Evolutionary conservation across 805 yeast species (phyloP), one percentile per base, ranked within the genome.

Genomic region (Yarrowia sp.): DNA sequence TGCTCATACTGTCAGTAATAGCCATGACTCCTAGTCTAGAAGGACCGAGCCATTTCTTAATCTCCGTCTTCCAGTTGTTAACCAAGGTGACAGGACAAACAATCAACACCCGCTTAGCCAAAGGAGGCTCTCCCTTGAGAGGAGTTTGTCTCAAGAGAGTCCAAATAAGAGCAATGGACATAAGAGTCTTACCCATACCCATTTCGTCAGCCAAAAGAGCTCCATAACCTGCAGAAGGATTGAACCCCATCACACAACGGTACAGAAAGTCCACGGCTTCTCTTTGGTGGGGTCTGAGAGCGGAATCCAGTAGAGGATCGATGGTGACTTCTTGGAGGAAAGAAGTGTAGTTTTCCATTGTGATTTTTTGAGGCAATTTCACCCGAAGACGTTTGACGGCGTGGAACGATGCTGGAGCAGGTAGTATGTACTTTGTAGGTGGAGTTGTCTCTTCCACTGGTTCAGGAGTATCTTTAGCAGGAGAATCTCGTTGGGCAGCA

Each of bases 161-260:
- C 96, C 96, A 91, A 4, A 93, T 81, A 43, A 91, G 73, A 0
- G 96, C 72, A 6, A 95, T 93, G 0, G 97, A 85, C 83, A 87
- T 92, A 44, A 95, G 75, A 0, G 98, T 92, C 71, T 89, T 89
- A 1, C 97, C 97, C 17, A 95, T 78, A 0, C 99, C 99, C 99
- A 95, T 95, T 70, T 93, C 98, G 75, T 95, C 99, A 0, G 99
- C 99, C 46, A 95, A 75, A 5, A 95, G 76, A 1, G 93, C 92
- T 0, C 99, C 98, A 0, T 83, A 83, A 1, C 78, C 77, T 12
- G 68, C 58, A 21, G 75, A 75, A 4, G 80, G 81, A 26, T 82
- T 77, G 61, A 82, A 76, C 0, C 96, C 96, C 87, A 88, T 83
- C 1, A 92, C 82, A 69, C 97, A 90, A 65, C 89, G 88, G 72